Evolutionary conservation across 1,139 yeast species (phyloP), one percentile per base, ranked within the genome.

Genomic region (Arxiozyma slooffiae): DNA sequence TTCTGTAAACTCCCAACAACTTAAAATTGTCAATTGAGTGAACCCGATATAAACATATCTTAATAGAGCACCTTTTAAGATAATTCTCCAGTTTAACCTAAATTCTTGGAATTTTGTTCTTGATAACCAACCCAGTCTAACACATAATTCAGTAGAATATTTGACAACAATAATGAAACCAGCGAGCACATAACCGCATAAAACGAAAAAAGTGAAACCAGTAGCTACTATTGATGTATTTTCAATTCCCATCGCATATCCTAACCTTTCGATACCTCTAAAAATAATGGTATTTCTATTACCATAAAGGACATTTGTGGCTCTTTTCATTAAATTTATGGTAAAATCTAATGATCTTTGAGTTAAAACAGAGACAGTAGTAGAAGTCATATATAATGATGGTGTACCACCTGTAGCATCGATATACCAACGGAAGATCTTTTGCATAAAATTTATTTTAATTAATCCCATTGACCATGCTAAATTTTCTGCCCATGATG

Each of bases 391-490:
- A 63, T 80, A 80, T 46, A 80, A 69, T 9, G 83, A 69, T 46
- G 94, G 88, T 1, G 74, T 69, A 49, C 95, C 95, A 50, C 95
- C 94, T 3, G 94, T 84, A 48, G 86, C 71, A 66, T 85, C 89
- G 46, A 85, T 80, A 60, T 83, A 85, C 95, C 95, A 85, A 61
- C 90, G 74, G 66, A 85, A 82, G 58, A 85, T 81, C 51, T 79
- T 73, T 67, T 84, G 90, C 90, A 85, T 84, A 60, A 84, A 84
- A 7, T 67, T 63, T 43, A 82, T 76, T 61, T 81, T 72, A 59
- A 85, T 84, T 55, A 85, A 72, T 4, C 94, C 94, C 92, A 85
- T 84, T 4, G 90, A 82, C 94, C 94, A 85, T 37, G 87, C 86
- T 65, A 85, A 74, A 63, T 85, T 85, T 63, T 83, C 90, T 5